Evolutionary conservation across 2,329 filamentous ascomycete genomes (phyloP).

Genomic region (Epicoccum sorghinum): DNA sequence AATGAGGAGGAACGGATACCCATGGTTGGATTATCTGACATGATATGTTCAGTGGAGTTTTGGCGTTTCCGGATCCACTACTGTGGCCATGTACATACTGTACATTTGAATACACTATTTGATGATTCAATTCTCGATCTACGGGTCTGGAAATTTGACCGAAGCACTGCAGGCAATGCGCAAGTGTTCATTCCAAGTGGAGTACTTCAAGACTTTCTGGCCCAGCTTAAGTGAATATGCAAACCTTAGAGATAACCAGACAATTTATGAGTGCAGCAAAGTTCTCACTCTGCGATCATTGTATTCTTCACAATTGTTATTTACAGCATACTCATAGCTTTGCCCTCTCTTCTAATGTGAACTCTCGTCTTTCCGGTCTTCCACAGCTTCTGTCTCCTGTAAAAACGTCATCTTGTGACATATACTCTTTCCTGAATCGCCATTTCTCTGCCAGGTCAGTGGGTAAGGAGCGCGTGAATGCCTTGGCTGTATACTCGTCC

Average conservation of each 20-base stretch:
- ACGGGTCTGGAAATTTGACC: too few relatives aligned
- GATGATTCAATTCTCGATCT: too few relatives aligned
- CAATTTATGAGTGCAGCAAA: too few relatives aligned
- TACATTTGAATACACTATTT: too few relatives aligned
- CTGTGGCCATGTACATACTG: too few relatives aligned
- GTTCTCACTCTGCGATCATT: too few relatives aligned
- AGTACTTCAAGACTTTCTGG: too few relatives aligned
- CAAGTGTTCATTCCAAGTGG: too few relatives aligned
- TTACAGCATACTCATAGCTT: background rate
- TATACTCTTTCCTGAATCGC: background rate
- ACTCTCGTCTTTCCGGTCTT: background rate
- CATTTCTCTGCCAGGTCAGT: background rate
- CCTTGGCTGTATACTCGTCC: constrained; percentile 14
- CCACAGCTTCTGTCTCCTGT: background rate
- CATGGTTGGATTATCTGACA: background rate
- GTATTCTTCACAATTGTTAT: too few relatives aligned
- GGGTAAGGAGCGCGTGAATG: background rate
- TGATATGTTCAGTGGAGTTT: background rate
- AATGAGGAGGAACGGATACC: background rate
- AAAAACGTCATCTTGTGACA: background rate
- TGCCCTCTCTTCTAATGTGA: background rate
- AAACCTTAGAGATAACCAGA: too few relatives aligned
- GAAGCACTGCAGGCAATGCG: too few relatives aligned
- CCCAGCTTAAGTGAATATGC: too few relatives aligned
- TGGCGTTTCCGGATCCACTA: background rate